Evolutionary conservation across 208 protist genomes (phyloP).

Genomic region (Leishmania tropica): DNA sequence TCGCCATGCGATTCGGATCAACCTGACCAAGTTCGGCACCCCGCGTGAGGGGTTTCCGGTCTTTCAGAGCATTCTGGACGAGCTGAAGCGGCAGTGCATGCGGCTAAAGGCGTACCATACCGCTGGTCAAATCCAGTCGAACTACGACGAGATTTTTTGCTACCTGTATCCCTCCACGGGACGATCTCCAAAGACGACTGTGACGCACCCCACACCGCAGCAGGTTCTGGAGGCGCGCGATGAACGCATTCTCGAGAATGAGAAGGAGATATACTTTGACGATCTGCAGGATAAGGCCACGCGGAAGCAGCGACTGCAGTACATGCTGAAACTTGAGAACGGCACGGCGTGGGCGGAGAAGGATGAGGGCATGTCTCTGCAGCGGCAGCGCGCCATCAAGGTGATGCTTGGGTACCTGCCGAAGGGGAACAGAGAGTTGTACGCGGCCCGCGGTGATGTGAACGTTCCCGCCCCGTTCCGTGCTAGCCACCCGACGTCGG

Average conservation of each 20-base stretch:
- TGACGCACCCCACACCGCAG: constrained; percentile 70
- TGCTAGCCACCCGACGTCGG: constrained; percentile 77
- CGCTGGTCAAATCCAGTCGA: constrained; percentile 63
- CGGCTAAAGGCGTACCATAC: constrained; percentile 79
- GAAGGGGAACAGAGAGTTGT: constrained; percentile 87
- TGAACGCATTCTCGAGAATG: constrained; percentile 65
- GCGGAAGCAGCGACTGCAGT: constrained; percentile 56
- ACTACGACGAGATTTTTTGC: constrained; percentile 86
- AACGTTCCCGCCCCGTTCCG: constrained; percentile 83
- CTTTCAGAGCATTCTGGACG: constrained; percentile 80
- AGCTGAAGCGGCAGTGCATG: constrained; percentile 66
- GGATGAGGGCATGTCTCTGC: constrained; percentile 86
- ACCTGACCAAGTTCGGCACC: constrained; percentile 87
- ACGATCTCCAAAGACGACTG: constrained; percentile 76
- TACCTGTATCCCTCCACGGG: constrained; percentile 86
- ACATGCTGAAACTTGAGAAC: constrained; percentile 68
- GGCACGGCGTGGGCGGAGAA: constrained; percentile 89
- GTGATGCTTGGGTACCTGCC: constrained; percentile 88
- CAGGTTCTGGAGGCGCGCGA: constrained; percentile 62
- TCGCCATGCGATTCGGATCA: constrained; percentile 72
- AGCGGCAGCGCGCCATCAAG: constrained; percentile 85
- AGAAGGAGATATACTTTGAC: constrained; percentile 87
- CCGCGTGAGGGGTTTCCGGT: constrained; percentile 84
- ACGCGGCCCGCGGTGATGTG: constrained; percentile 85
- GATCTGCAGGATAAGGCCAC: constrained; percentile 65